These are phyloP conservation scores for Globisporangium paroecandrum DNA, from an alignment of 352 stramenopile genomes.

Conservation along the genomic window DNA sequence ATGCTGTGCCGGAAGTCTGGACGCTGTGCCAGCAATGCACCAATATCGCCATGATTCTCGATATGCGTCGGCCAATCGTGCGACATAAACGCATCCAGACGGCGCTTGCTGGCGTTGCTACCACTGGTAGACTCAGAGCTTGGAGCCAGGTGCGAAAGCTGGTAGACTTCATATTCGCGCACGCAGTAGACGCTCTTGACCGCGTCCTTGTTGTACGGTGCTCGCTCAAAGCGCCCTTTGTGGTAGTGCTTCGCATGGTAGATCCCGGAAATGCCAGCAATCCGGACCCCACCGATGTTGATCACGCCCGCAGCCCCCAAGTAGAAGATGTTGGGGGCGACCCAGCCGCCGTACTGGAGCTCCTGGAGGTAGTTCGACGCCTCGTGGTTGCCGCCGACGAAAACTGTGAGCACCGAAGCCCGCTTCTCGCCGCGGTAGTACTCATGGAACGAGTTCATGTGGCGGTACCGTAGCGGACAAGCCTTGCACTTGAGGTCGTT, in stretches of 20 bases:
- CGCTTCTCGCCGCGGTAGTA: slow-evolving; percentile 89
- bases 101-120: neutral
- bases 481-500: slow-evolving; percentile 85
- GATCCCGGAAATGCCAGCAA: slow-evolving; percentile 93
- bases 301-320: slow-evolving; percentile 88
- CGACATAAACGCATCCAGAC: slow-evolving; percentile 87
- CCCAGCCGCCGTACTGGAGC: slow-evolving; percentile 93
- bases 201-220: slow-evolving; percentile 21
- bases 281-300: slow-evolving; percentile 71
- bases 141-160: slow-evolving; percentile 44
- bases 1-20: slow-evolving; percentile 87
- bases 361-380: slow-evolving; percentile 91
- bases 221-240: slow-evolving; percentile 67
- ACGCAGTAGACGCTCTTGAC: slow-evolving; percentile 90
- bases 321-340: slow-evolving; percentile 96
- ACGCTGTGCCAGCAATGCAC: slow-evolving; percentile 71
- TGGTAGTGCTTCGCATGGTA: slow-evolving; percentile 83
- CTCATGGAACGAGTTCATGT: slow-evolving; percentile 78
- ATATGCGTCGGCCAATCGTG: slow-evolving; percentile 95
- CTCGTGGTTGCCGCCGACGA: slow-evolving; percentile 97
- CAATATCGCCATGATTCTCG: slow-evolving; percentile 77
- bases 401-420: slow-evolving; percentile 90
- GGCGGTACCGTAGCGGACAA: slow-evolving; percentile 90
- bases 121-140: neutral
- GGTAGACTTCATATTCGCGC: slow-evolving; percentile 79